These are phyloP conservation scores for Neurospora sp. DNA, from an alignment of 495 filamentous ascomycete genomes.

Conservation along the genomic window DNA sequence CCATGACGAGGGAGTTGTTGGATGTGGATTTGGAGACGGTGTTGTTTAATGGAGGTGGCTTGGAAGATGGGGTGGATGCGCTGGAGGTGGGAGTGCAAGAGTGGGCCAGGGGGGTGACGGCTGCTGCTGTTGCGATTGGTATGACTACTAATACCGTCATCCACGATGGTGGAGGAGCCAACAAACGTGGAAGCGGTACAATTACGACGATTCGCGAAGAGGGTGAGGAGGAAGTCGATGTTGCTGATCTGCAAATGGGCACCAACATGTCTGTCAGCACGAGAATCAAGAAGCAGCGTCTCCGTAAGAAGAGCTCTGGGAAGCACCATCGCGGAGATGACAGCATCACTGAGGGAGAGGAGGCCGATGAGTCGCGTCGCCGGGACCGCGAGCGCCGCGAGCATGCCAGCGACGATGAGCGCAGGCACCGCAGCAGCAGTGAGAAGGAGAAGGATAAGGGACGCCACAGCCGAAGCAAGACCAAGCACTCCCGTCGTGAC, in stretches of 20 bases:
- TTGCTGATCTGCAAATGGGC: constrained; percentile 15
- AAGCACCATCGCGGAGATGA: constrained; percentile 14
- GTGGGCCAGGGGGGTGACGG: constrained; percentile 43
- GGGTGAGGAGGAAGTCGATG: constrained; percentile 6
- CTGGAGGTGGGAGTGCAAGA: constrained; percentile 29
- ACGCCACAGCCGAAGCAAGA: constrained; percentile 21
- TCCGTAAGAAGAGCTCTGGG: constrained; percentile 31
- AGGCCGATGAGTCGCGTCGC: constrained; percentile 6
- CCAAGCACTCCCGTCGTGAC: constrained; percentile 21
- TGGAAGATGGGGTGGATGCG: constrained; percentile 23
- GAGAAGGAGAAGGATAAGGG: constrained; percentile 8
- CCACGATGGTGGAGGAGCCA: constrained; percentile 18
- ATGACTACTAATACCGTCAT: neutral
- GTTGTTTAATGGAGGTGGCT: constrained; percentile 22
- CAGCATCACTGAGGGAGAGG: constrained; percentile 6
- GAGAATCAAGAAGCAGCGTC: constrained; percentile 38
- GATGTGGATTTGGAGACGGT: constrained; percentile 28
- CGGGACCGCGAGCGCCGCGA: constrained; percentile 16
- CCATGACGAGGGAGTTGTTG: constrained; percentile 31
- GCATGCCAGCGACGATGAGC: constrained; percentile 7
- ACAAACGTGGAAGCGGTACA: neutral
- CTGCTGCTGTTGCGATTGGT: constrained; percentile 24
- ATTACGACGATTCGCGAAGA: constrained; percentile 12
- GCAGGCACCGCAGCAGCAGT: constrained; percentile 3
- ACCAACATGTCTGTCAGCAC: constrained; percentile 30